Base-by-base conservation (phyloP, 2,329 filamentous ascomycete genomes). In the Exophiala lecanii-corni region DNA sequence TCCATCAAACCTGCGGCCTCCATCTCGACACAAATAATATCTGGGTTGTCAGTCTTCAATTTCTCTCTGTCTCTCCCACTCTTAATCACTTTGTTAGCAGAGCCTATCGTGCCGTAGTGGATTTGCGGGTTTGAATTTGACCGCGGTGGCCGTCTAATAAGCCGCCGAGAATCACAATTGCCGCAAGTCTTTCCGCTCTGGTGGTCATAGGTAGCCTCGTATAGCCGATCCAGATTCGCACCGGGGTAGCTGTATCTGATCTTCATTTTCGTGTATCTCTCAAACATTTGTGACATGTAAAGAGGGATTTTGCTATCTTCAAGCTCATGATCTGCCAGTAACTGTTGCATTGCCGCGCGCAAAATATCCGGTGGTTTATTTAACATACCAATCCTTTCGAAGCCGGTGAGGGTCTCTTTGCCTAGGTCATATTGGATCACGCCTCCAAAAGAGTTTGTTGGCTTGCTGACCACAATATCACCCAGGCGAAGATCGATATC, bases 41-140 rank as follows among this genome's bases (percentile, higher is more conserved):
- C 17, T 4, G 9, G 12, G n/a, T 40, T 19, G 9, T 17, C 20
- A 2, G 6, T 5, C 4, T 45, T 10, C 5, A 35, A 21, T 9
- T 31, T 12, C 12, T 55, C 47, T 13, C 55, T 28, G 1, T 30
- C 42, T 2, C 17, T 19, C 2, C 30, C 45, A 38, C 51, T 41
- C 25, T 54, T 57, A 7, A 60, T 49, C 1, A 59, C 50, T 17
- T 55, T 49, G 21, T 61, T 58, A 1, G 53, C 56, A 3, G 59
- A 60, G 5, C 41, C 57, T 18, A 60, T 56, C 0, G 40, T 42
- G 1, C 57, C 56, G 30, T 59, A 57, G 26, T 60, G 55, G 15
- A 58, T 47, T n/a, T 28, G n/a, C 49, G 30, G 30, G 5, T 13
- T 5, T 5, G n/a, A 13, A 6, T 5, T 32, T 6, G 30, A 32